Conservation (phyloP, 768 basidiomycete species). For the Panaeolus papilionaceus region DNA sequence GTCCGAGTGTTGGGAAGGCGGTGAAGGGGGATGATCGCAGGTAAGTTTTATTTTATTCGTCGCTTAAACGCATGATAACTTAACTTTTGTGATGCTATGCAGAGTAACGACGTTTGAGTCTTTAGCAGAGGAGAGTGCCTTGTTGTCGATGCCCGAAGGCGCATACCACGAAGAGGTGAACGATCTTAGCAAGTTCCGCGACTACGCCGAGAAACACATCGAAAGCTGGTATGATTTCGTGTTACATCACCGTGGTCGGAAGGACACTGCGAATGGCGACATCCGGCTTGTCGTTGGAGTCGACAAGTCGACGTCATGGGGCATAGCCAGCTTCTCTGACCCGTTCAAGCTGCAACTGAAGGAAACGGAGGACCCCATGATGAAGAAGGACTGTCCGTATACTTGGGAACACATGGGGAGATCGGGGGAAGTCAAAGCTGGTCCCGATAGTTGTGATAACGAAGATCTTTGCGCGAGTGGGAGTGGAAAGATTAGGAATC, state of each 20-base stretch:
- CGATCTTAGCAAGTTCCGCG: conserved; percentile 23
- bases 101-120: conserved; percentile 25
- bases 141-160: conserved; percentile 42
- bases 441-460: neutral
- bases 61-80: too few species aligned
- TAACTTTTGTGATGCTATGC: neutral
- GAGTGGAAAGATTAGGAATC: neutral
- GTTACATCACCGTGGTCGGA: conserved; percentile 29
- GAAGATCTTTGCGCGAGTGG: neutral
- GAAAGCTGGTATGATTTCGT: conserved; percentile 38
- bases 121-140: conserved; percentile 33
- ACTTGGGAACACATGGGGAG: neutral
- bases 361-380: neutral
- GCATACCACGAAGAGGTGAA: conserved; percentile 33
- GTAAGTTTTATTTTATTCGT: neutral
- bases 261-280: conserved; percentile 29
- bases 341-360: neutral
- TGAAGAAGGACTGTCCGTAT: neutral
- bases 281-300: conserved; percentile 34
- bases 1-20: conserved; percentile 18
- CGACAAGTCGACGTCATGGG: conserved; percentile 36
- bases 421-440: conserved; percentile 7
- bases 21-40: conserved; percentile 12
- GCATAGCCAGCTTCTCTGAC: conserved; percentile 27
- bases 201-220: conserved; percentile 33